phyloP scores from a whole-genome alignment of 495 filamentous ascomycete species.

The Podospora didyma region DNA sequence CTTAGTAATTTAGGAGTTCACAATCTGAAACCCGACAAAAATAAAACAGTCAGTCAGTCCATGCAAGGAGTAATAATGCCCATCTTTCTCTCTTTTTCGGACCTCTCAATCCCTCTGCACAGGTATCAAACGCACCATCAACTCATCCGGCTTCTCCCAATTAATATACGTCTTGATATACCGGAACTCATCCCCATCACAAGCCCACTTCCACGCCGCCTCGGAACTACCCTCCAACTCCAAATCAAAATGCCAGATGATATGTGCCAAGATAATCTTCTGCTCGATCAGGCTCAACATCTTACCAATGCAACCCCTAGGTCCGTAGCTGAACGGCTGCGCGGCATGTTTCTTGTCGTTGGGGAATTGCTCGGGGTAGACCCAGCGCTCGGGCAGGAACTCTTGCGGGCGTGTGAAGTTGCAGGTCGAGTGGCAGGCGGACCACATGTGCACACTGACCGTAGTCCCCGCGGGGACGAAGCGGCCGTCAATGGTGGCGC shows the following conservation, averaged over 20 bases:
- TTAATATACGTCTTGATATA: constrained; percentile 8
- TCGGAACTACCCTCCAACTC: not conserved
- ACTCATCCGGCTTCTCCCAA: not conserved
- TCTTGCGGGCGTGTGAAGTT: constrained; percentile 31
- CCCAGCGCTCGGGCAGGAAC: constrained; percentile 47
- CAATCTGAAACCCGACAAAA: too few relatives aligned
- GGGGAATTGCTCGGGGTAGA: constrained; percentile 26
- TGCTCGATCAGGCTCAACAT: constrained; percentile 32
- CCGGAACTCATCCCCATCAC: constrained; percentile 1
- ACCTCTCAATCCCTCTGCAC: not conserved
- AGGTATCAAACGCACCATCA: constrained; percentile 1
- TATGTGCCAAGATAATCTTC: not conserved
- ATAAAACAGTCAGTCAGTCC: too few relatives aligned
- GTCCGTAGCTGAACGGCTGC: constrained; percentile 42
- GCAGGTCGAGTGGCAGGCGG: constrained; percentile 3
- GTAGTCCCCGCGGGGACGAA: constrained; percentile 16
- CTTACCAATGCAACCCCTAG: constrained; percentile 46
- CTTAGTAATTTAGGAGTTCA: too few relatives aligned
- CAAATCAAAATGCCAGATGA: constrained; percentile 6
- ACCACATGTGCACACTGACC: constrained; percentile 19
- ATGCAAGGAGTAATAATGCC: too few relatives aligned
- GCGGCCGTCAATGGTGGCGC: constrained; percentile 13
- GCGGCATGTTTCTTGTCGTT: constrained; percentile 7
- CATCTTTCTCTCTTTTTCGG: too few relatives aligned
- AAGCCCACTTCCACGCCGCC: not conserved